Percentiles rank a stretch among this genome's conserved stretches.
Evolutionary conservation across 208 protist genomes (phyloP).

Genomic region (Acanthamoeba castellanii): DNA sequence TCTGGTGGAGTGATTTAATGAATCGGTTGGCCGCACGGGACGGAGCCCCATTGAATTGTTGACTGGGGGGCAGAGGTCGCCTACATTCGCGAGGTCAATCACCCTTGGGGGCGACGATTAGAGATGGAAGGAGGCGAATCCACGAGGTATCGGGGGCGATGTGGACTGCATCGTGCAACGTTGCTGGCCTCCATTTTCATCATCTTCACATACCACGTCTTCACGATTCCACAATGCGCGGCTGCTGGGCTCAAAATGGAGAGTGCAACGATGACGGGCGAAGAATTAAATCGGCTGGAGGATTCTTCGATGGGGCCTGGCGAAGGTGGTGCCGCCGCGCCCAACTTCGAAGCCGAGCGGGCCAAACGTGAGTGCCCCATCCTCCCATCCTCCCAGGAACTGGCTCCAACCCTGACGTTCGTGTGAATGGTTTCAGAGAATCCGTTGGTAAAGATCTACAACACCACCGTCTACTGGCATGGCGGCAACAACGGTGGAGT

Average conservation of each 20-base stretch:
- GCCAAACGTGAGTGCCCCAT: not conserved
- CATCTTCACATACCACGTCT: not conserved
- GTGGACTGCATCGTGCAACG: not conserved
- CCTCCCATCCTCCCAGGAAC: no score
- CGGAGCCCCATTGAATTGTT: no score
- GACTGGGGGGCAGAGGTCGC: no score
- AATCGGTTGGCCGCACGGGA: no score
- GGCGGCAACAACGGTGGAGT: constrained; percentile 3
- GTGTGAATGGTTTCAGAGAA: not conserved
- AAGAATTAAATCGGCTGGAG: not conserved
- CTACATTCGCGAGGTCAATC: no score
- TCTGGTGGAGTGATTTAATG: no score
- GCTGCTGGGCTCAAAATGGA: not conserved
- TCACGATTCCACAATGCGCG: not conserved
- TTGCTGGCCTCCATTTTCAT: not conserved
- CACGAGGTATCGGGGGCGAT: not conserved
- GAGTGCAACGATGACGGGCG: not conserved
- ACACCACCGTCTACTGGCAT: constrained; percentile 36
- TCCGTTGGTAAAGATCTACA: constrained; percentile 31
- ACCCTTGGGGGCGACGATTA: no score
- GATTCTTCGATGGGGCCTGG: not conserved
- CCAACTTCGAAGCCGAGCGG: not conserved
- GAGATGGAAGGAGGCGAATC: not conserved
- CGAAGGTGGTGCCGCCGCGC: not conserved
- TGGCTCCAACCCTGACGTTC: no score